Percentiles rank a stretch among this genome's conserved stretches.
Evolutionary conservation across 192 early-diverging fungal genomes (phyloP).

Genomic region (Podochytrium sp.): DNA sequence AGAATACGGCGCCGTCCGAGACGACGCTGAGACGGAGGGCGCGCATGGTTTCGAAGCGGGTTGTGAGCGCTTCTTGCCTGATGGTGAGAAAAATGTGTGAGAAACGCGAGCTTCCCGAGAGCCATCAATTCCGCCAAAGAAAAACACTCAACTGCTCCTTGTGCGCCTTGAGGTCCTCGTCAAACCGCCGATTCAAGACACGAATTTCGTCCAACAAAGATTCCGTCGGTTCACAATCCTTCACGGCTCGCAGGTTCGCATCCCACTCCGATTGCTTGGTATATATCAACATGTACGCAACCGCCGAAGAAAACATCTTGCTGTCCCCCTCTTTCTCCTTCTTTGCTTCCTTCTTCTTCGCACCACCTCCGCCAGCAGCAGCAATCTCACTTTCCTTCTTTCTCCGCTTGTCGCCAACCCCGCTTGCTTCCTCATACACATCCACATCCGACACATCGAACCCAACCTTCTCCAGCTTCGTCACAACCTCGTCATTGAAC

Average conservation of each 20-base stretch:
- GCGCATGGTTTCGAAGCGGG: neutral
- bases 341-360: slow-evolving; percentile 1
- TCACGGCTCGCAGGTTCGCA: neutral
- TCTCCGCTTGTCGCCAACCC: neutral
- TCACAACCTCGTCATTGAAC: slow-evolving; percentile 20
- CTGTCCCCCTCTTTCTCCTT: neutral
- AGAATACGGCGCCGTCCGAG: neutral
- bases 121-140: too few species aligned
- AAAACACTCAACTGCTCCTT: neutral
- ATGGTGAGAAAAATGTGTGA: too few species aligned
- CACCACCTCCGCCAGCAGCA: neutral
- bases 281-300: slow-evolving; percentile 26
- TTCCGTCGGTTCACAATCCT: neutral
- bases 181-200: neutral
- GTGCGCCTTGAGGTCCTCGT: neutral
- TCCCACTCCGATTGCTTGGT: slow-evolving; percentile 5
- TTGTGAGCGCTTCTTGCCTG: slow-evolving; percentile 1
- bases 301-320: slow-evolving; percentile 6
- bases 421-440: neutral
- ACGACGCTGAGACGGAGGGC: neutral
- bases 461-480: neutral
- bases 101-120: too few species aligned
- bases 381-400: neutral
- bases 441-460: slow-evolving; percentile 15
- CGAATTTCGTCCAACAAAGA: slow-evolving; percentile 4